These are phyloP conservation scores for Lomentospora prolificans DNA, from an alignment of 2,329 filamentous ascomycete species.

Conservation along the genomic window DNA sequence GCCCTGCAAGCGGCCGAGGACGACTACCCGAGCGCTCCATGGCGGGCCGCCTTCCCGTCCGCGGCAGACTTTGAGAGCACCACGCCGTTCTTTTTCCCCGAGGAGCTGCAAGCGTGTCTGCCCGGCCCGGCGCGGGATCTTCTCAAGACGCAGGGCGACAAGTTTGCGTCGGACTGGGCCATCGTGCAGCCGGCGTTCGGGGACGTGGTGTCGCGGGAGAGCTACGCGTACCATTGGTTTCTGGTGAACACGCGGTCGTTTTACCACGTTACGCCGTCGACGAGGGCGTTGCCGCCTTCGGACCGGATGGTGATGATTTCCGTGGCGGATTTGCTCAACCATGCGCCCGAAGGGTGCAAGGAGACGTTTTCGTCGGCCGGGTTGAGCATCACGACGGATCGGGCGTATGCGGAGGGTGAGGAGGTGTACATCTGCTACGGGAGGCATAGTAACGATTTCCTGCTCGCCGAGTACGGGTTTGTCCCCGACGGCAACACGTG, in stretches of 20 bases:
- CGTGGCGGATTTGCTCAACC: conserved; percentile 64
- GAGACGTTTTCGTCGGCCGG: conserved; percentile 38
- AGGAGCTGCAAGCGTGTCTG: conserved; percentile 33
- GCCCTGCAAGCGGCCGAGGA: conserved; percentile 35
- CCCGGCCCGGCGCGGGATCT: conserved; percentile 33
- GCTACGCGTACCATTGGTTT: conserved; percentile 48
- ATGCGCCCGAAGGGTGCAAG: conserved; percentile 37
- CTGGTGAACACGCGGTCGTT: conserved; percentile 55
- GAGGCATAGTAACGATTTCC: conserved; percentile 59
- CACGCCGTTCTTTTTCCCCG: conserved; percentile 40
- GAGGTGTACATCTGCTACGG: conserved; percentile 65
- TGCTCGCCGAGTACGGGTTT: conserved; percentile 59
- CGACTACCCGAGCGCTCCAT: conserved; percentile 36
- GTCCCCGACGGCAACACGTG: conserved; percentile 37
- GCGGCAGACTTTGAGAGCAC: conserved; percentile 41
- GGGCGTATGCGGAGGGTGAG: conserved; percentile 42
- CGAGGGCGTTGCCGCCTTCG: conserved; percentile 31
- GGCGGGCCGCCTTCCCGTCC: conserved; percentile 60
- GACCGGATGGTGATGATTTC: conserved; percentile 63
- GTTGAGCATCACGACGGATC: conserved; percentile 45
- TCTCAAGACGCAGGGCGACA: conserved; percentile 40
- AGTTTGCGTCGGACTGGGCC: conserved; percentile 31
- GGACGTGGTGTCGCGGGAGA: conserved; percentile 22
- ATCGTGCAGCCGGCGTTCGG: conserved; percentile 19
- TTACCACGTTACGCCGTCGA: conserved; percentile 40